Conservation (phyloP, 2,329 filamentous ascomycete species). For the Myriosclerotinia curreyana region DNA sequence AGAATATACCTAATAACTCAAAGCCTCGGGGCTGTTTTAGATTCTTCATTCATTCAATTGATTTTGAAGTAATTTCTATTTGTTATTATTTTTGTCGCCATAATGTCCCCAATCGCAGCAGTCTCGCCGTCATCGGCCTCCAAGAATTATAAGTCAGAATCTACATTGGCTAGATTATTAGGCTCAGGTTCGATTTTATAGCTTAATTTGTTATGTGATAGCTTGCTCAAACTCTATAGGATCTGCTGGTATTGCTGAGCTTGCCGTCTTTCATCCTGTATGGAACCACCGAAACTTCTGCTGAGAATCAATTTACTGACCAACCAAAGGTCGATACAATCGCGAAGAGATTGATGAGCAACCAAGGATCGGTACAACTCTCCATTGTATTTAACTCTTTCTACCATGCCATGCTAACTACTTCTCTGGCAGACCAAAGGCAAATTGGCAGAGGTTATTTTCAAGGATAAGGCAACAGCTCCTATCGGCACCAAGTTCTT, state of each 20-base stretch:
- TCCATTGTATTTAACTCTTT: background rate
- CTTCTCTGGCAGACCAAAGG: constrained; percentile 46
- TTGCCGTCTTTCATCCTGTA: constrained; percentile 90
- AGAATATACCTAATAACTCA: constrained; percentile 3
- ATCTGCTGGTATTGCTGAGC: constrained; percentile 86
- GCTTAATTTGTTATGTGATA: constrained; percentile 4
- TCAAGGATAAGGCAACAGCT: constrained; percentile 80
- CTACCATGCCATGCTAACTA: constrained; percentile 29
- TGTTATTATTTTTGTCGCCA: constrained; percentile 21
- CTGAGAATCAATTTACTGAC: constrained; percentile 32
- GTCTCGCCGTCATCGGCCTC: constrained; percentile 27
- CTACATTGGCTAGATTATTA: constrained; percentile 79
- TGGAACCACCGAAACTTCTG: constrained; percentile 31
- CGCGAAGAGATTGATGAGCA: constrained; percentile 98
- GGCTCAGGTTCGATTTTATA: constrained; percentile 69
- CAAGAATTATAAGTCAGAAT: constrained; percentile 76
- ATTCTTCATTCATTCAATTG: constrained; percentile 21
- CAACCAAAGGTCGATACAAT: constrained; percentile 83
- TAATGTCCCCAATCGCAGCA: constrained; percentile 42
- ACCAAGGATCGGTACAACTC: constrained; percentile 67
- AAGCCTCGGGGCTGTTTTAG: background rate
- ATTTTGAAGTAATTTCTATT: constrained; percentile 15
- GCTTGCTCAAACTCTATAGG: constrained; percentile 51
- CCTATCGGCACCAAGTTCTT: constrained; percentile 75
- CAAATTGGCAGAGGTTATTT: constrained; percentile 81